Evolutionary conservation across 495 filamentous ascomycete genomes (phyloP).

Genomic region (Neurospora hispaniola): DNA sequence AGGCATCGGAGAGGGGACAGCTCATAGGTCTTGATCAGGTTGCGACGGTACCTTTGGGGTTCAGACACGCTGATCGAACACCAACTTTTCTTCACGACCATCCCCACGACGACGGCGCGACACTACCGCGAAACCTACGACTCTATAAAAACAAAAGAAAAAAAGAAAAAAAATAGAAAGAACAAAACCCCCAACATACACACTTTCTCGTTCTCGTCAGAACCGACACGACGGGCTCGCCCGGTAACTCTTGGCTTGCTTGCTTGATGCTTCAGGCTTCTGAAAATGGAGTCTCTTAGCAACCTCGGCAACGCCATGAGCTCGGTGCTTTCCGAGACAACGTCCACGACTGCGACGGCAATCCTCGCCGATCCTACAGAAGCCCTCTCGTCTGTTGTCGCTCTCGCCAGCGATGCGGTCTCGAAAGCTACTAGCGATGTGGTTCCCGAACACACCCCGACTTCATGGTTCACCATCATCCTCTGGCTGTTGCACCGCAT

Average conservation of each 20-base stretch:
- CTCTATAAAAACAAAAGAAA: too few species aligned
- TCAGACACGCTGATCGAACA: background rate
- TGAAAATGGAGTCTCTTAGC: slow-evolving; percentile 1
- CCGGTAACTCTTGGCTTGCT: background rate
- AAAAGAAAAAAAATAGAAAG: too few species aligned
- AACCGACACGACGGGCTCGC: background rate
- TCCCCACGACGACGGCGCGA: background rate
- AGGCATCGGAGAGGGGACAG: background rate
- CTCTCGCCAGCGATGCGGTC: slow-evolving; percentile 28
- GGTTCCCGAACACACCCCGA: slow-evolving; percentile 24
- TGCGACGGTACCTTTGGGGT: background rate
- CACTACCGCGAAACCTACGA: background rate
- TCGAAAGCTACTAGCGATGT: slow-evolving; percentile 28
- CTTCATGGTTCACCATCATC: slow-evolving; percentile 39
- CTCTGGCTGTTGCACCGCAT: slow-evolving; percentile 51
- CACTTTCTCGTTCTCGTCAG: background rate
- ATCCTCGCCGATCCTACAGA: slow-evolving; percentile 9
- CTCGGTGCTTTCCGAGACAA: background rate
- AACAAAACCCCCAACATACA: too few species aligned
- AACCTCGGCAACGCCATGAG: background rate
- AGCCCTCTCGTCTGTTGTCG: slow-evolving; percentile 23
- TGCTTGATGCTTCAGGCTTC: background rate
- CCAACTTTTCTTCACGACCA: background rate
- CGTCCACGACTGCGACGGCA: slow-evolving; percentile 2
- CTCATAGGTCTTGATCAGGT: background rate